Percentiles rank a stretch among this genome's conserved stretches.
These are phyloP conservation scores for Dactylellina leptospora DNA, from an alignment of 2,329 filamentous ascomycete genomes.

Conservation along the genomic window DNA sequence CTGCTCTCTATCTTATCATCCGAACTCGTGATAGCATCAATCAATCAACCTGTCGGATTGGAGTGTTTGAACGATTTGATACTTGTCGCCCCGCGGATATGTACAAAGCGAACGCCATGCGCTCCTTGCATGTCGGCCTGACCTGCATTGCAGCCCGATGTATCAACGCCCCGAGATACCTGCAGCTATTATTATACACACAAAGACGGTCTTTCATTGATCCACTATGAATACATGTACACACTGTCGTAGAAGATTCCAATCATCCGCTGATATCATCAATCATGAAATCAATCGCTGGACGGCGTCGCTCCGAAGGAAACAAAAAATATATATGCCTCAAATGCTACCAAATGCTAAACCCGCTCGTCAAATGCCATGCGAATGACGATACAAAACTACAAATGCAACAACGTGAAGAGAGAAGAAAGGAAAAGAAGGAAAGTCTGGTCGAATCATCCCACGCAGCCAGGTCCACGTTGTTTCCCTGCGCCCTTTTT, in stretches of 20 bases:
- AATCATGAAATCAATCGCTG: neutral
- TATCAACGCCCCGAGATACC: slow-evolving; percentile 18
- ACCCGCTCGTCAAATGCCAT: neutral
- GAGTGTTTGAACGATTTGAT: too few relatives aligned
- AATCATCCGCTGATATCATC: too few relatives aligned
- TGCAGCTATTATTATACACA: too few relatives aligned
- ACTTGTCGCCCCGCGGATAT: too few relatives aligned
- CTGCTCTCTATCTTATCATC: slow-evolving; percentile 41
- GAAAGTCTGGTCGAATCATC: slow-evolving; percentile 46
- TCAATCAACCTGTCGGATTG: slow-evolving; percentile 15
- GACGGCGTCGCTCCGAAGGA: slow-evolving; percentile 22
- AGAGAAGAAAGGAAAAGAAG: neutral
- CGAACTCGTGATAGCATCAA: slow-evolving; percentile 5
- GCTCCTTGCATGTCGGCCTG: slow-evolving; percentile 35
- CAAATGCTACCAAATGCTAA: slow-evolving; percentile 30
- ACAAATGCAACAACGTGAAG: neutral
- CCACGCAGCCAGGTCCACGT: slow-evolving; percentile 49
- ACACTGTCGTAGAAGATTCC: too few relatives aligned
- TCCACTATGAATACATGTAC: too few relatives aligned
- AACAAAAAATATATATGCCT: slow-evolving; percentile 41
- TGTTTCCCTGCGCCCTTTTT: slow-evolving; percentile 18
- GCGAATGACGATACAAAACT: neutral
- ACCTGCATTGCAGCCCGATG: slow-evolving; percentile 37
- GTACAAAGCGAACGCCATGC: slow-evolving; percentile 24
- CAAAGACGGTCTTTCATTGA: too few relatives aligned